These are phyloP conservation scores for Lipomyces spencermartinsiae DNA, from an alignment of 805 yeast genomes.

Conservation along the genomic window DNA sequence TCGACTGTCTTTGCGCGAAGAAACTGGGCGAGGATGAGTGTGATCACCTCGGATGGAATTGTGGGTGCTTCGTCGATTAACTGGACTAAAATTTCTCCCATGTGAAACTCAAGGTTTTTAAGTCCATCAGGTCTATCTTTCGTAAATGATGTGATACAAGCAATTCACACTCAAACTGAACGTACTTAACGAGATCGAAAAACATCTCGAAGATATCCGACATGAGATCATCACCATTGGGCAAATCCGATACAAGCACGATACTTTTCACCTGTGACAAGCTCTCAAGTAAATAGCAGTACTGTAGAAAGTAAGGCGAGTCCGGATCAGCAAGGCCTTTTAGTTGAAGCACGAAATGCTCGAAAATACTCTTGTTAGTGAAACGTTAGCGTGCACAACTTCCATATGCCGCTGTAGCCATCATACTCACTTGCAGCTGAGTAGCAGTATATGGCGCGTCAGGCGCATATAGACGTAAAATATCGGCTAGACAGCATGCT, in stretches of 20 bases:
- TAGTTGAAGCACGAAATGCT: conserved; percentile 68
- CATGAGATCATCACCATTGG: conserved; percentile 62
- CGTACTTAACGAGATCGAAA: conserved; percentile 57
- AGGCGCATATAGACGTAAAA: conserved; percentile 81
- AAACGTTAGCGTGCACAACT: neutral
- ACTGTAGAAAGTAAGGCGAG: conserved; percentile 67
- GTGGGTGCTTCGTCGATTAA: conserved; percentile 72
- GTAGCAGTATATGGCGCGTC: conserved; percentile 81
- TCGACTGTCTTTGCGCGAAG: conserved; percentile 48
- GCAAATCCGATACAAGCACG: conserved; percentile 75
- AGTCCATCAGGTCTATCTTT: conserved; percentile 28
- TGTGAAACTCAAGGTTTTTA: conserved; percentile 60
- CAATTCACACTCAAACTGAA: neutral
- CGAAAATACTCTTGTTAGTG: conserved; percentile 56
- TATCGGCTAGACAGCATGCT: conserved; percentile 77
- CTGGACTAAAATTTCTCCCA: conserved; percentile 75
- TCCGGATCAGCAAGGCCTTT: conserved; percentile 56
- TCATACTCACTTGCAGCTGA: conserved; percentile 56
- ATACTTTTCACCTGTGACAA: conserved; percentile 78
- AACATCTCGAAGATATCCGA: conserved; percentile 64
- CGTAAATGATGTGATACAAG: neutral
- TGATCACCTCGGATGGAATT: conserved; percentile 65
- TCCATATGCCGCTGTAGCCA: neutral
- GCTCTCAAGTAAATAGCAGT: conserved; percentile 67
- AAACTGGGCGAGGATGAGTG: conserved; percentile 70